A percentile compares a stretch with the other conserved stretches of the same genome.
Evolutionary conservation across 345 rosid genomes (phyloP).

Genomic region (Carallia pectinifolia): DNA sequence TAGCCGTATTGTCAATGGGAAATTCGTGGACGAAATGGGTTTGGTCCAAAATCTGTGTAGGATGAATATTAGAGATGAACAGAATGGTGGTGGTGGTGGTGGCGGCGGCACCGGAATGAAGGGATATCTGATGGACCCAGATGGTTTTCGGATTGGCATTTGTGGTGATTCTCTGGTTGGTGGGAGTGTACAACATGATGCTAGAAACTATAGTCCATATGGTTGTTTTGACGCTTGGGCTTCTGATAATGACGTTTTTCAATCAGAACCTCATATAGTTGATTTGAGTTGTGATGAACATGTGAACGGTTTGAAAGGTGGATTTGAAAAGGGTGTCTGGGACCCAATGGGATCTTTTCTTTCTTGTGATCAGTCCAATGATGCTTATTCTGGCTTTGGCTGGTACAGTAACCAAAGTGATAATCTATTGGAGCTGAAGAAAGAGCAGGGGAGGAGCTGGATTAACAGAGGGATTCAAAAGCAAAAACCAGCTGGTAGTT

Average conservation of each 20-base stretch:
- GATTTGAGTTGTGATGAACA: conserved; percentile 26
- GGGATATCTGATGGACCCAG: conserved; percentile 35
- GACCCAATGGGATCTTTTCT: conserved; percentile 28
- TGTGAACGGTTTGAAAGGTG: conserved; percentile 27
- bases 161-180: conserved; percentile 21
- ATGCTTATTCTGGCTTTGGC: conserved; percentile 15
- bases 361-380: conserved; percentile 21
- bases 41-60: conserved; percentile 38
- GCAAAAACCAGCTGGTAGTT: conserved; percentile 14
- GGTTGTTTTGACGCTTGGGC: conserved; percentile 26
- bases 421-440: conserved; percentile 31
- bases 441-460: conserved; percentile 22
- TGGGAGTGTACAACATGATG: conserved; percentile 18
- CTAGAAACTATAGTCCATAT: conserved; percentile 22
- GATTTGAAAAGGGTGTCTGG: conserved; percentile 23
- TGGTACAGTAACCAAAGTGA: conserved; percentile 30
- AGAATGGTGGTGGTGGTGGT: conserved; percentile 9
- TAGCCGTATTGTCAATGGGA: conserved; percentile 14
- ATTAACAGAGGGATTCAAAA: conserved; percentile 6
- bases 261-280: conserved; percentile 22
- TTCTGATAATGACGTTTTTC: conserved; percentile 28
- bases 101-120: conserved; percentile 23
- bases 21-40: conserved; percentile 25
- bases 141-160: conserved; percentile 22
- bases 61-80: conserved; percentile 46